Base-by-base conservation (phyloP, 1,139 yeast genomes). In the Kluyveromyces sp. region DNA sequence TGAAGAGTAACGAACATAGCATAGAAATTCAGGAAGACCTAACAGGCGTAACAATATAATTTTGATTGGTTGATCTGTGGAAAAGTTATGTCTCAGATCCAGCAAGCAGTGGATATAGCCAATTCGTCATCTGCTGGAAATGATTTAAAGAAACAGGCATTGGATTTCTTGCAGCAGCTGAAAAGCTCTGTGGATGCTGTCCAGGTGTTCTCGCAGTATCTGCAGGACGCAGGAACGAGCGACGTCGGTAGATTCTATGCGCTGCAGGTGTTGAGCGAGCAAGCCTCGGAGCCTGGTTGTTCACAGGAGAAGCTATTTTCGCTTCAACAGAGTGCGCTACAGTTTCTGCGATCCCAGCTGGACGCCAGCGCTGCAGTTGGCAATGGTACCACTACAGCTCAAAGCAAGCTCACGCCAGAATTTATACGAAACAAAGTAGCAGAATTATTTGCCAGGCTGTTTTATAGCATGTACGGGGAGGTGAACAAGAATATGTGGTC, bases 31-130 rank as follows among this genome's bases (percentile, higher is more conserved):
- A 30, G 33, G 13, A 30, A n/a, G n/a, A n/a, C n/a, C n/a, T n/a
- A n/a, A n/a, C n/a, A n/a, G n/a, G n/a, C n/a, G n/a, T n/a, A n/a
- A n/a, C n/a, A n/a, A n/a, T n/a, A n/a, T n/a, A n/a, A n/a, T n/a
- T n/a, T n/a, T n/a, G n/a, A 6, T 30, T 6, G 16, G 13, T 30
- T 30, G 33, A 34, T n/a, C 18, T 20, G 28, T 17, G 39, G 17
- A 33, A 16, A 33, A 22, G 28, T 19, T 12, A 85, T 86, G 94
- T 88, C 85, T 55, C 77, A 78, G 55, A 84, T 92, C 60, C 89
- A 78, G 65, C 95, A 88, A 69, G 98, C 96, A 40, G 95, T 92
- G 44, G 83, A 80, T 54, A 81, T 89, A 52, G 97, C 96, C 32
- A 77, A 87, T 50, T 80, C 82, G 60, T 85, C 86, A 39, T 71